Evolutionary conservation across 345 rosid species (phyloP).

Genomic region (Hypericum androsaemum): DNA sequence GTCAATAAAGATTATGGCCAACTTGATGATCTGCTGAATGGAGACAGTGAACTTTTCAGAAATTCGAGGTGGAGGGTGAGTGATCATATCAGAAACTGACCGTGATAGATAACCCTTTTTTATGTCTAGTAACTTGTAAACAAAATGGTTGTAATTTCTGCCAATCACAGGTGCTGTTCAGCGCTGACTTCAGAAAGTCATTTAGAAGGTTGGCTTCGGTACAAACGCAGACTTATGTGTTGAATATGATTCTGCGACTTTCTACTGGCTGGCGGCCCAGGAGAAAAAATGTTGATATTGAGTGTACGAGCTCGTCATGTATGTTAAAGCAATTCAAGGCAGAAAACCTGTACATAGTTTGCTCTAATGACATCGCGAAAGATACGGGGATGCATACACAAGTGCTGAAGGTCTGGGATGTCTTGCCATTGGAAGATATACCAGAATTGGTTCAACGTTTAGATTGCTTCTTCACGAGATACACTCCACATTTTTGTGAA

Average conservation of each 20-base stretch:
- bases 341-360: constrained; percentile 27
- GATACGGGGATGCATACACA: constrained; percentile 22
- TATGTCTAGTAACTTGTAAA: too few relatives aligned
- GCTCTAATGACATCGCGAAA: constrained; percentile 35
- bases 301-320: constrained; percentile 25
- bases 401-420: constrained; percentile 30
- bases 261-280: constrained; percentile 49
- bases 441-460: constrained; percentile 5
- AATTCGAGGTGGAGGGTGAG: constrained; percentile 4
- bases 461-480: neutral
- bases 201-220: constrained; percentile 32
- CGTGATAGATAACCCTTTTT: too few relatives aligned
- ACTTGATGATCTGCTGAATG: constrained; percentile 30
- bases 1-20: constrained; percentile 32
- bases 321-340: constrained; percentile 36
- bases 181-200: constrained; percentile 37
- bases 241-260: constrained; percentile 27
- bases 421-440: neutral
- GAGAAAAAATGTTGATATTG: constrained; percentile 20
- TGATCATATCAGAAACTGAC: constrained; percentile 32
- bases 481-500: constrained; percentile 4
- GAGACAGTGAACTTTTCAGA: constrained; percentile 24
- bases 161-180: constrained; percentile 34
- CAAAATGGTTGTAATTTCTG: neutral
- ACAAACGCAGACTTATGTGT: constrained; percentile 14